These are phyloP conservation scores for Juncus inflexus DNA, from an alignment of 176 grass and related monocot species.

Conservation along the genomic window DNA sequence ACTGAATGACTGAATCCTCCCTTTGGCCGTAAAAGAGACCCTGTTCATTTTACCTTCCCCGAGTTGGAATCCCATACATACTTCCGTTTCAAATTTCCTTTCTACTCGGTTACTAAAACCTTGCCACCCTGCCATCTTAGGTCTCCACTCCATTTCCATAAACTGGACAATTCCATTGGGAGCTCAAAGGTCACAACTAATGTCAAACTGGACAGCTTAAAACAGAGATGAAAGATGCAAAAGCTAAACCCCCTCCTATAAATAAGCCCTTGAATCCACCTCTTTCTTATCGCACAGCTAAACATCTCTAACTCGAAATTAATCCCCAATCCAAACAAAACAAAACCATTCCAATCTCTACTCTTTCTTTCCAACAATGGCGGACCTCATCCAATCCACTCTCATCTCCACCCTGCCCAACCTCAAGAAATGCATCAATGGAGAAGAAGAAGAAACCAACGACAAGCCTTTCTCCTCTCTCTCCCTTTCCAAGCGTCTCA, in stretches of 20 bases:
- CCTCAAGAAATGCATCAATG: slow-evolving; percentile 26
- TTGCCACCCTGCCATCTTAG: background rate
- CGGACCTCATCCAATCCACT: slow-evolving; percentile 17
- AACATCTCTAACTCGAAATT: slow-evolving; percentile 1
- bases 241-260: slow-evolving; percentile 21
- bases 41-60: slow-evolving; percentile 26
- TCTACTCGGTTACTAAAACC: background rate
- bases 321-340: background rate
- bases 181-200: background rate
- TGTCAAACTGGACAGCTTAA: background rate
- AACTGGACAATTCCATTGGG: background rate
- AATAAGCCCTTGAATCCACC: slow-evolving; percentile 12
- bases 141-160: background rate
- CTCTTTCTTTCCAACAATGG: slow-evolving; percentile 19
- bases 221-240: background rate
- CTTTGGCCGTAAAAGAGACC: slow-evolving; percentile 18
- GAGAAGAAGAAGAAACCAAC: slow-evolving; percentile 19
- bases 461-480: slow-evolving; percentile 18
- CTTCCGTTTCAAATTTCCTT: slow-evolving; percentile 5
- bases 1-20: background rate
- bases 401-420: slow-evolving; percentile 35
- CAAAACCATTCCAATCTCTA: background rate
- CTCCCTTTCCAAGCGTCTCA: slow-evolving; percentile 17
- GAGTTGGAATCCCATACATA: background rate
- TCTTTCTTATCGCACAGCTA: background rate